phyloP scores from a whole-genome alignment of 2,329 filamentous ascomycete genomes.

The Leptographium wingfieldii region DNA sequence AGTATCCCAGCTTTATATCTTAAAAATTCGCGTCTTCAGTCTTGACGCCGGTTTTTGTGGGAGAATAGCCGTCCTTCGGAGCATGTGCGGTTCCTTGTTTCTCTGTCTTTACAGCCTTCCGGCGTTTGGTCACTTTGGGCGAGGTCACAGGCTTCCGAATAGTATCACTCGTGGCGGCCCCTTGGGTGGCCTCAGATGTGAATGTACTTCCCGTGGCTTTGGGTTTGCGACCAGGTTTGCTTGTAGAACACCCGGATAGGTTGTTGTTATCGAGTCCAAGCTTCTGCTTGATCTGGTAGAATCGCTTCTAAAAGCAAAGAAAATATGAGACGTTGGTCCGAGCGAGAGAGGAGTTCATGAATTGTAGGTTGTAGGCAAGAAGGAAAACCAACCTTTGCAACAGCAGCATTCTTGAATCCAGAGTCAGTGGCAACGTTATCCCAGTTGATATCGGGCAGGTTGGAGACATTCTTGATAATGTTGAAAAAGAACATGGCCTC shows the following conservation, averaged over 20 bases:
- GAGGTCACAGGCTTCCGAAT: neutral
- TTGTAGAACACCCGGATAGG: neutral
- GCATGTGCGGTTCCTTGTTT: neutral
- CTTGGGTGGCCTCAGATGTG: neutral
- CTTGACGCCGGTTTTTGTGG: neutral
- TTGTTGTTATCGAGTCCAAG: conserved; percentile 22
- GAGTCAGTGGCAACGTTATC: conserved; percentile 27
- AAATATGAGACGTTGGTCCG: neutral
- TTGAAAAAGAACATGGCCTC: conserved; percentile 33
- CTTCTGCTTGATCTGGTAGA: conserved; percentile 36
- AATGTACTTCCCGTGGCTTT: neutral
- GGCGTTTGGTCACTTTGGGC: conserved; percentile 6
- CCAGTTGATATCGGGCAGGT: conserved; percentile 36
- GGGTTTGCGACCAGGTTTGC: conserved; percentile 2
- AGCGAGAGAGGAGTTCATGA: neutral
- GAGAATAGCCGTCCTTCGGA: neutral
- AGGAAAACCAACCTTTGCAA: conserved; percentile 27
- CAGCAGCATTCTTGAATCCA: conserved; percentile 31
- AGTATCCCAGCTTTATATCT: neutral
- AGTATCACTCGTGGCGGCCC: conserved; percentile 9
- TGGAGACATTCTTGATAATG: conserved; percentile 29
- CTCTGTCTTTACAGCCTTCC: conserved; percentile 9
- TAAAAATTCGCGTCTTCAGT: neutral
- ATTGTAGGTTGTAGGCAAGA: neutral
- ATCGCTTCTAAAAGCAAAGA: conserved; percentile 20